Evolutionary conservation across 2,329 filamentous ascomycete genomes (phyloP).

Genomic region (Ophiosphaerella narmari): DNA sequence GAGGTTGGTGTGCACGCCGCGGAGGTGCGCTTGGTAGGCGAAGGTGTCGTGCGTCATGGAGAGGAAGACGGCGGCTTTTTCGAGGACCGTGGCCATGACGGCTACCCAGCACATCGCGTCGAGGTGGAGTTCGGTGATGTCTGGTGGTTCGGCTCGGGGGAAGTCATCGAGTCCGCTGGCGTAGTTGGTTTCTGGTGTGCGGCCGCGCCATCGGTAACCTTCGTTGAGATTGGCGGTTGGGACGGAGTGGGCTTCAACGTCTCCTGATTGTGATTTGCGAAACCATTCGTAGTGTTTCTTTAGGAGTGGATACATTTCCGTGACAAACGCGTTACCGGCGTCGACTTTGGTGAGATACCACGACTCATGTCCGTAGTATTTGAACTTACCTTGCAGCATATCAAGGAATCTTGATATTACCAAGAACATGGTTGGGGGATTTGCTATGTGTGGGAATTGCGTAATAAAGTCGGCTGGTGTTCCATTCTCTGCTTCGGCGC

Average conservation of each 20-base stretch:
- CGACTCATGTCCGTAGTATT: conserved; percentile 60
- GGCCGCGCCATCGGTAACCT: conserved; percentile 89
- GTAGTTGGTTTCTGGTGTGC: conserved; percentile 78
- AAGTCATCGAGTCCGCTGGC: conserved; percentile 95
- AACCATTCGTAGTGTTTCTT: conserved; percentile 93
- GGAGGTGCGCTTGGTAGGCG: conserved; percentile 69
- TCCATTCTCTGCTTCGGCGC: conserved; percentile 84
- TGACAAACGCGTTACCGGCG: conserved; percentile 71
- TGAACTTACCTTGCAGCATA: conserved; percentile 34
- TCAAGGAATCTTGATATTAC: conserved; percentile 80
- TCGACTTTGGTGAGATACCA: conserved; percentile 65
- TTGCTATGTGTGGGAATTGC: conserved; percentile 95
- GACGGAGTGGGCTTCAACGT: conserved; percentile 49
- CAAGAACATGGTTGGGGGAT: conserved; percentile 91
- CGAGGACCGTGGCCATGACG: conserved; percentile 83
- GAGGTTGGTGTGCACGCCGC: conserved; percentile 79
- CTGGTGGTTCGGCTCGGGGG: conserved; percentile 85
- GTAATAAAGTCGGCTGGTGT: conserved; percentile 87
- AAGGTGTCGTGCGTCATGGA: conserved; percentile 72
- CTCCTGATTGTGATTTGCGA: conserved; percentile 83
- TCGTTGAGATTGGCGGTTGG: conserved; percentile 61
- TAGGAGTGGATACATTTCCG: conserved; percentile 81
- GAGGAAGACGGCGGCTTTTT: conserved; percentile 75
- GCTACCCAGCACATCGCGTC: conserved; percentile 95
- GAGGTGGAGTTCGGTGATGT: conserved; percentile 88